Conservation (phyloP, 2,329 filamentous ascomycete genomes). For the Aspergillus glaucus region DNA sequence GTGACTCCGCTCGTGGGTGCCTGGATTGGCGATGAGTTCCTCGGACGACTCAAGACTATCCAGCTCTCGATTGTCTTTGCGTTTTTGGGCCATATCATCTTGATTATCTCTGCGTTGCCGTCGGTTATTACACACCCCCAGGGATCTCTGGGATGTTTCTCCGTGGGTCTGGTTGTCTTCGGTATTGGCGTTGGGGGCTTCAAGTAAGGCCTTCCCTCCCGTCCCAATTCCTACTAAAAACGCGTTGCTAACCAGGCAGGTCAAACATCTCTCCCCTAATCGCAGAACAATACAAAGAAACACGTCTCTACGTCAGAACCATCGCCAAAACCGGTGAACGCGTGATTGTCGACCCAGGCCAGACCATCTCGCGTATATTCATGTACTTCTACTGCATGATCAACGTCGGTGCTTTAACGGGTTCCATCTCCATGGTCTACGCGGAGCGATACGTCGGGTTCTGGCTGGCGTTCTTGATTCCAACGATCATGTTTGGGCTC, state of each 20-base stretch:
- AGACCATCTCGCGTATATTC: slow-evolving; percentile 64
- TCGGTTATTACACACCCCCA: slow-evolving; percentile 53
- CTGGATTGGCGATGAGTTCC: slow-evolving; percentile 63
- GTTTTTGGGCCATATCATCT: slow-evolving; percentile 61
- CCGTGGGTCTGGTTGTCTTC: slow-evolving; percentile 60
- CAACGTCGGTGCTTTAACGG: slow-evolving; percentile 58
- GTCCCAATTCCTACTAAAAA: not conserved
- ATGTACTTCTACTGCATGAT: slow-evolving; percentile 67
- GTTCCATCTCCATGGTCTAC: slow-evolving; percentile 62
- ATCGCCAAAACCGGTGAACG: slow-evolving; percentile 53
- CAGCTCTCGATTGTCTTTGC: slow-evolving; percentile 59
- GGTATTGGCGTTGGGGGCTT: slow-evolving; percentile 71
- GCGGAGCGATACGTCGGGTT: slow-evolving; percentile 71
- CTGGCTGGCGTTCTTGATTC: slow-evolving; percentile 54
- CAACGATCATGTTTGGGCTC: slow-evolving; percentile 58
- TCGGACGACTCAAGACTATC: slow-evolving; percentile 66
- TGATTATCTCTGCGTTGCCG: slow-evolving; percentile 62
- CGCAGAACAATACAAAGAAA: slow-evolving; percentile 61
- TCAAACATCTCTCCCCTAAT: slow-evolving; percentile 68
- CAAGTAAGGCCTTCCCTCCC: slow-evolving; percentile 42
- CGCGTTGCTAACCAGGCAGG: slow-evolving; percentile 4
- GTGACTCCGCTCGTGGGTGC: slow-evolving; percentile 55
- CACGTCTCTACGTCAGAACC: slow-evolving; percentile 52
- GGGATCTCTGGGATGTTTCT: slow-evolving; percentile 56
- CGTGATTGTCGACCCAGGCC: slow-evolving; percentile 63